Evolutionary conservation across 2,329 filamentous ascomycete species (phyloP), one percentile per base, ranked within the genome.

Genomic region (Trichophyton simii): DNA sequence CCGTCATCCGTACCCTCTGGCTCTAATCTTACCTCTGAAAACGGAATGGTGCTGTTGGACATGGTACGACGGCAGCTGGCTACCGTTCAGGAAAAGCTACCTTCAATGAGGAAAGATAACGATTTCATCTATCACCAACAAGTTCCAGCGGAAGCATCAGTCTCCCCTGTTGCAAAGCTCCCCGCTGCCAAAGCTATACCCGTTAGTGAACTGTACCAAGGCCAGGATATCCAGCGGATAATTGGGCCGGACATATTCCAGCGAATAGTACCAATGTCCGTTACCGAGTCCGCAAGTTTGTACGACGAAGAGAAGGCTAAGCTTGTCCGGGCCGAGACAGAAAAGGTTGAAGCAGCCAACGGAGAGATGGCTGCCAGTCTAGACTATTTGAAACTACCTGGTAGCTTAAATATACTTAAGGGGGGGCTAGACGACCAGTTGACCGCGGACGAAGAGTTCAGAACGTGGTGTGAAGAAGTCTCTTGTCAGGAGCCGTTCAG

Each of bases 261-360:
- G 67, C 95, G 95, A 73, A 96, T 99, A 63, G 89, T 97, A 1
- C 94, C 94, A 0, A 87, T 97, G 77, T 88, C 91, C 2, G 92
- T 99, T 1, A 99, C 94, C 0, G 92, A 99, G 73, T 95, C 90
- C 25, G 94, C 94, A 11, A 97, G 94, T 77, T 77, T 97, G 68
- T 99, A 99, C 72, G 94, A 97, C 66, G 94, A 99, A 74, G 94
- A 99, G 73, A 99, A 99, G 76, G 94, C 94, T 11, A 97, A 99
- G 73, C 77, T 99, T 62, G 86, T 96, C 46, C 84, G 94, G 62
- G 92, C 92, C 1, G 95, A 99, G 75, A 91, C 90, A 0, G 94
- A 99, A 73, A 86, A 89, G 67, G 91, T 95, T 0, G 92, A 97
- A 68, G 86, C 87, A 38, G 92, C 94, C 15, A 95, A 97, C 68